Evolutionary conservation across 169 alveolate genomes (phyloP).

Genomic region (Cryptosporidium bovis): DNA sequence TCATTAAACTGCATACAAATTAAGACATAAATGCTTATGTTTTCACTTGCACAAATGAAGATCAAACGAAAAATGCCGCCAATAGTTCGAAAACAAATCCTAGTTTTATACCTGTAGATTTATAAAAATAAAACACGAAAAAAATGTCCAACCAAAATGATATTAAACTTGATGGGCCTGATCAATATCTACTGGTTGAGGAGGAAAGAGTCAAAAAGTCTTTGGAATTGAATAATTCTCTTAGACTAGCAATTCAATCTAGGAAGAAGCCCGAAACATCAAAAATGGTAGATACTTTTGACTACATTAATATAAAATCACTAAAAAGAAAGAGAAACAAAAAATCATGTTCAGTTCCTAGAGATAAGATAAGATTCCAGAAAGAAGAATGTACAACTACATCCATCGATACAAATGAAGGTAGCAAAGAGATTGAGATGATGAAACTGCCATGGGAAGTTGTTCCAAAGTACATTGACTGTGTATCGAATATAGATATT

Average conservation of each 20-base stretch:
- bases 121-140: neutral
- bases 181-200: slow-evolving; percentile 56
- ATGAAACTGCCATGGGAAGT: slow-evolving; percentile 70
- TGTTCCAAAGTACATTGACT: slow-evolving; percentile 25
- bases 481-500: slow-evolving; percentile 9
- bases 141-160: slow-evolving; percentile 8
- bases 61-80: slow-evolving; percentile 27
- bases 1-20: no score
- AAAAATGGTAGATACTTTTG: slow-evolving; percentile 58
- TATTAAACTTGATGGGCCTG: slow-evolving; percentile 63
- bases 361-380: slow-evolving; percentile 1
- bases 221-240: slow-evolving; percentile 19
- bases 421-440: slow-evolving; percentile 1
- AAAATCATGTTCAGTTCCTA: neutral
- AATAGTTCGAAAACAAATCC: neutral
- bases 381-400: neutral
- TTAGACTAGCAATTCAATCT: slow-evolving; percentile 49
- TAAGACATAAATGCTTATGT: neutral
- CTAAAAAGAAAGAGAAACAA: slow-evolving; percentile 28
- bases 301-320: slow-evolving; percentile 38
- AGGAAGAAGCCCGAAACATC: slow-evolving; percentile 60
- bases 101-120: neutral
- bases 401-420: neutral
- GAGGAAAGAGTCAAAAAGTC: slow-evolving; percentile 39
- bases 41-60: neutral